Evolutionary conservation across 164 flowering plant species (phyloP), one percentile per base, ranked within the genome.

Genomic region (Nymphaea thermarum): DNA sequence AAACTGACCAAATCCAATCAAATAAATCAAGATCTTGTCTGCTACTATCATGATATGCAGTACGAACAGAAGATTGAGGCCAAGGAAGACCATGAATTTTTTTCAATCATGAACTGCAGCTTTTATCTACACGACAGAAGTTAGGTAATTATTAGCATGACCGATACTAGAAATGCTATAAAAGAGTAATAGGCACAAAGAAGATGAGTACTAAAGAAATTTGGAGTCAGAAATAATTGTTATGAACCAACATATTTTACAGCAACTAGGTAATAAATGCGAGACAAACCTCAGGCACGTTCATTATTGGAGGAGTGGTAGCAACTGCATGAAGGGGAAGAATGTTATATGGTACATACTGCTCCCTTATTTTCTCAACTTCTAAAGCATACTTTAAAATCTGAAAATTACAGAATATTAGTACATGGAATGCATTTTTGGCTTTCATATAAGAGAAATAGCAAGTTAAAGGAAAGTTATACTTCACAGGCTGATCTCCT

Each of bases 1-100:
- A 95, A 62, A 77, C 67, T 43, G 81, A 78, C 63, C 93, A 71
- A 75, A 95, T 90, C 98, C 99, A 95, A 62, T 95, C 96, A 76
- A 92, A 89, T 70, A 95, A 83, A 76, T 95, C 99, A 75, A 70
- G 77, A 43, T 80, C 71, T 70, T 87, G 64, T 77, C 76, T 82
- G 1, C 53, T 45, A 10, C 53, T 1, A 45, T 45, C 53, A 45
- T 10, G 53, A 45, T 45, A 45, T 45, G 53, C 11, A 45, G 53
- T 10, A 45, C 2, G 53, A 61, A 61, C 63, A 5, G 2, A 16
- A 61, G 25, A 25, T 61, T 16, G 2, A 61, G 81, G 90, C 99
- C 97, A 25, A 25, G 36, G 84, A 71, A 70, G 73, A 59, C 90
- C 91, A 76, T 92, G 96, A 73, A 78, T 79, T 77, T 66, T 78